phyloP scores from a whole-genome alignment of 2,329 filamentous ascomycete species.

The Thielaviopsis punctulata region DNA sequence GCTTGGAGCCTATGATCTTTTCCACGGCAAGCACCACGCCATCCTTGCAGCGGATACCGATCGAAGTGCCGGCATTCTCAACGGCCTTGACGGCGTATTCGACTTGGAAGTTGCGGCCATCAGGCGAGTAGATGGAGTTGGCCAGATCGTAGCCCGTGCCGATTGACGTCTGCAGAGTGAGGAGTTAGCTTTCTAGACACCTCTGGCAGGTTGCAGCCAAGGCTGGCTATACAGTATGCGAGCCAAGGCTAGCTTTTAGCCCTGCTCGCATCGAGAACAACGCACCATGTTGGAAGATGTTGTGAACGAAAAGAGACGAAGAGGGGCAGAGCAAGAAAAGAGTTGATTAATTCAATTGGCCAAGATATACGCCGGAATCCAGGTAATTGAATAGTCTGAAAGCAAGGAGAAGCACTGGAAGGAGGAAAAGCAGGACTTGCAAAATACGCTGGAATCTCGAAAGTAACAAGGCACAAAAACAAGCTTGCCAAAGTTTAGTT shows the following conservation, averaged over 20 bases:
- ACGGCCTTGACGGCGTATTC: constrained; percentile 98
- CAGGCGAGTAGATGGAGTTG: constrained; percentile 98
- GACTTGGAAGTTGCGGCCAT: constrained; percentile 97
- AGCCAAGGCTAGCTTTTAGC: too few species aligned
- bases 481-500: neutral
- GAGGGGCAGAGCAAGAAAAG: neutral
- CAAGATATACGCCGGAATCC: neutral
- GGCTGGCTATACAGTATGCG: neutral
- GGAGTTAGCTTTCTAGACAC: constrained; percentile 1
- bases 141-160: constrained; percentile 98
- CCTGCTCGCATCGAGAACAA: neutral
- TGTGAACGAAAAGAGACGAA: neutral
- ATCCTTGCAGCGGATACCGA: constrained; percentile 94
- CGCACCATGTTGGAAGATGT: neutral
- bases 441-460: neutral
- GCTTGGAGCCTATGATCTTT: constrained; percentile 90
- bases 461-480: neutral
- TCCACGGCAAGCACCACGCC: constrained; percentile 91
- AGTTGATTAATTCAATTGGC: neutral
- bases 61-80: constrained; percentile 89
- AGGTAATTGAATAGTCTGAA: neutral
- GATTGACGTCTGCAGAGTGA: constrained; percentile 69
- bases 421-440: neutral
- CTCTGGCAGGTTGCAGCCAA: too few species aligned
- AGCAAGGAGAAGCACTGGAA: neutral